Evolutionary conservation across 2,329 filamentous ascomycete species (phyloP), one percentile per base, ranked within the genome.

Genomic region (Beauveria varroae): DNA sequence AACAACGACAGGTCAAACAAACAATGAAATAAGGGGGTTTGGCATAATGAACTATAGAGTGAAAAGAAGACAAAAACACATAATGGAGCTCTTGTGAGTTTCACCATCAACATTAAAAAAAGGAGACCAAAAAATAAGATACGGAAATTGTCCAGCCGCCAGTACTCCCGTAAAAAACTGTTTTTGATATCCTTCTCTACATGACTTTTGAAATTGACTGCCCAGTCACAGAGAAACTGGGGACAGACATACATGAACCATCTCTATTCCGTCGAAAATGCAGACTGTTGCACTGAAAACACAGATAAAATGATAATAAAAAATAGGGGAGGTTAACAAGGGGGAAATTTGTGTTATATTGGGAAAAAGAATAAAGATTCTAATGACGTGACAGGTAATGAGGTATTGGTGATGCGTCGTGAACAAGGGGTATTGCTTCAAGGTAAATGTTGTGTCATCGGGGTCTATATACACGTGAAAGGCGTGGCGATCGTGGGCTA

Each of bases 381-480:
- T 61, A 57, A 58, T 64, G 57, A 44, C 46, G 40, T 53, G 52
- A 60, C 67, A 63, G 66, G 64, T 59, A 65, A 63, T 63, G 51
- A 66, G 63, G 66, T 46, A 65, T 66, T 68, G 67, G 69, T 71
- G 71, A 67, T 68, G 67, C 65, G 70, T 72, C 67, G 66, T 72
- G 66, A 37, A 69, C 49, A 65, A 61, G 65, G 72, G 73, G 73
- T 75, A 75, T 74, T 74, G 51, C 51, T 70, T 47, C 28, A 54
- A 59, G 66, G 66, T 73, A 54, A 61, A 50, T 74, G 73, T 74
- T 73, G 71, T 64, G 72, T 74, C 72, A 69, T 70, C 67, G 68
- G 67, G 66, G 61, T 74, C 71, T 75, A 75, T 74, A 67, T 74
- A 74, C 72, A 74, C 63, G 67, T 73, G 69, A 67, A 73, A 70